Evolutionary conservation across 2,329 filamentous ascomycete genomes (phyloP).

Genomic region (Botrytis pseudocinerea): DNA sequence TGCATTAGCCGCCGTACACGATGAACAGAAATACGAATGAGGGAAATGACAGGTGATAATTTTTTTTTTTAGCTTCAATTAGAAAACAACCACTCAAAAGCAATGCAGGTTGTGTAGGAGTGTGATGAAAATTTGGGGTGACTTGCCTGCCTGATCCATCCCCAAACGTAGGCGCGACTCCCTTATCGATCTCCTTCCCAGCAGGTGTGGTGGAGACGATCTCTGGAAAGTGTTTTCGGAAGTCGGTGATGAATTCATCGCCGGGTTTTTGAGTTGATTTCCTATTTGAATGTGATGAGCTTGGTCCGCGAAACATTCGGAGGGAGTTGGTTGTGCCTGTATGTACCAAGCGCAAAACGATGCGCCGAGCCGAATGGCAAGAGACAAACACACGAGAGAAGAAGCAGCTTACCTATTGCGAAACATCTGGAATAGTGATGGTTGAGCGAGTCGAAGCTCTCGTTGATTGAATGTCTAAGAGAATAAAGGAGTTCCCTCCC

Average conservation of each 20-base stretch:
- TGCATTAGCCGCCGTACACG: not conserved
- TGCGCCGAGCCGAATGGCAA: not conserved
- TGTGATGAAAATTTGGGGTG: not conserved
- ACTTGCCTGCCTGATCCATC: conserved; percentile 36
- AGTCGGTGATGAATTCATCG: conserved; percentile 80
- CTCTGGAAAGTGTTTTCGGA: conserved; percentile 80
- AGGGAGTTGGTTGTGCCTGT: not conserved
- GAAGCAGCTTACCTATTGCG: conserved; percentile 41
- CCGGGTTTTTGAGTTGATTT: conserved; percentile 73
- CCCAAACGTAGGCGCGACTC: conserved; percentile 31
- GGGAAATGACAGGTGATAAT: not conserved
- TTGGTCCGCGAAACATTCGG: not conserved
- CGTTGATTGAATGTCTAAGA: conserved; percentile 20
- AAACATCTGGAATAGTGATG: conserved; percentile 40
- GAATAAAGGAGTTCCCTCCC: not conserved
- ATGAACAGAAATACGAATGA: not conserved
- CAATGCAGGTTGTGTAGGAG: not conserved
- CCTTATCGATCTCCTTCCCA: conserved; percentile 40
- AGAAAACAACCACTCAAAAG: not conserved
- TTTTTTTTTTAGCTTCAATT: not conserved
- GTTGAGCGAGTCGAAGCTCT: conserved; percentile 30
- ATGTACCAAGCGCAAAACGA: not conserved
- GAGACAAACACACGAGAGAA: not conserved
- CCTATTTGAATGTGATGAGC: conserved; percentile 48
- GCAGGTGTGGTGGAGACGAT: conserved; percentile 55